A percentile compares a stretch with the other conserved stretches of the same genome.
These are phyloP conservation scores for Apiospora koreana DNA, from an alignment of 2,329 filamentous ascomycete genomes.

Conservation along the genomic window DNA sequence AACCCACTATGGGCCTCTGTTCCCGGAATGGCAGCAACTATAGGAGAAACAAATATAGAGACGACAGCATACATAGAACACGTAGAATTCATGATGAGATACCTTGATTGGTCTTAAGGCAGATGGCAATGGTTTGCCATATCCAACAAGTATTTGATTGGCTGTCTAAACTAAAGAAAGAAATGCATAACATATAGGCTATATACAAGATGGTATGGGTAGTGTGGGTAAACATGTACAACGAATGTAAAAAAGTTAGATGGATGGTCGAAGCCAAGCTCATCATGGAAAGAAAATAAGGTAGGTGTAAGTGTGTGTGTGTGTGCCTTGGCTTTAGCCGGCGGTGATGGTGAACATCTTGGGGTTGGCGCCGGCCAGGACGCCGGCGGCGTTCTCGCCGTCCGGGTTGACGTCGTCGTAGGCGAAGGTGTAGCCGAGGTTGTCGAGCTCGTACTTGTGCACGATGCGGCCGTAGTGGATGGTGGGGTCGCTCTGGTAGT, in stretches of 20 bases:
- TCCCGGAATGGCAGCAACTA: too few species aligned
- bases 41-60: too few species aligned
- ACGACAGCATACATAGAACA: too few species aligned
- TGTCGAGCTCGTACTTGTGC: constrained; percentile 60
- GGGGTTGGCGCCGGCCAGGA: constrained; percentile 50
- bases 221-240: neutral
- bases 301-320: too few species aligned
- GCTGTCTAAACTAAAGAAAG: neutral
- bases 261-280: too few species aligned
- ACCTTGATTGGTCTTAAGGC: too few species aligned
- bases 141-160: too few species aligned
- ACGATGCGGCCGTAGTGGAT: constrained; percentile 62
- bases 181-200: neutral
- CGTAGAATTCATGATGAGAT: too few species aligned
- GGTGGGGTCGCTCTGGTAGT: constrained; percentile 47
- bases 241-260: constrained; percentile 1
- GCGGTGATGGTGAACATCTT: constrained; percentile 46
- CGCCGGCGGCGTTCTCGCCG: constrained; percentile 56
- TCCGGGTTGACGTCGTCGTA: constrained; percentile 68
- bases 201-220: neutral
- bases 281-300: neutral
- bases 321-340: too few species aligned
- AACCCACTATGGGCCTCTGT: too few species aligned
- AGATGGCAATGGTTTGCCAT: too few species aligned
- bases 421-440: constrained; percentile 64